Conservation (phyloP, 2,329 filamentous ascomycete species). For the Cladosporium cucumerinum region DNA sequence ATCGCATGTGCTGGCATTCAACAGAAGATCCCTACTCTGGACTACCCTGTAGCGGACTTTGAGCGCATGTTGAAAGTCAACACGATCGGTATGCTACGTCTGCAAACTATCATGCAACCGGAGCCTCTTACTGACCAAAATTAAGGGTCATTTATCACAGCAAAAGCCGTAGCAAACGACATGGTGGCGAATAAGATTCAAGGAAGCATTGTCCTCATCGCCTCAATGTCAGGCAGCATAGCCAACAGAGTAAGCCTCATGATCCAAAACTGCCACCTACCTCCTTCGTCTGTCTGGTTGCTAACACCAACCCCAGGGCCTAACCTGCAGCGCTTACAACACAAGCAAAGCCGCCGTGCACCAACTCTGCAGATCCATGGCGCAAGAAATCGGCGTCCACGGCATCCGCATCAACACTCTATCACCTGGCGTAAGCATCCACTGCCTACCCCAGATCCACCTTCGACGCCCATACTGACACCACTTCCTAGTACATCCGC, state of each 20-base stretch:
- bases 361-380: slow-evolving; percentile 51
- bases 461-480: neutral
- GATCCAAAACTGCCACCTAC: neutral
- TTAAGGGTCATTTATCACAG: slow-evolving; percentile 36
- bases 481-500: slow-evolving; percentile 35
- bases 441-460: slow-evolving; percentile 18
- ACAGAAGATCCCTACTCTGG: slow-evolving; percentile 29
- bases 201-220: slow-evolving; percentile 39
- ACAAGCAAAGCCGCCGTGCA: slow-evolving; percentile 55
- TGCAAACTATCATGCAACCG: neutral
- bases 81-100: slow-evolving; percentile 18
- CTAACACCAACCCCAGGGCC: slow-evolving; percentile 32
- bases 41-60: slow-evolving; percentile 35
- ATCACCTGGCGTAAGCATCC: slow-evolving; percentile 36
- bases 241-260: slow-evolving; percentile 32
- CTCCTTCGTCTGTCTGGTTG: no score
- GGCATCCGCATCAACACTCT: slow-evolving; percentile 50
- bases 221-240: slow-evolving; percentile 38
- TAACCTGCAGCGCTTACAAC: slow-evolving; percentile 50
- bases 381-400: slow-evolving; percentile 50
- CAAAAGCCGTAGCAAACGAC: slow-evolving; percentile 33
- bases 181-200: slow-evolving; percentile 32
- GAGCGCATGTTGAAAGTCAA: slow-evolving; percentile 39
- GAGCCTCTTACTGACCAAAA: neutral
- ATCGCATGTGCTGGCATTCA: slow-evolving; percentile 30